These are phyloP conservation scores for Auricularia sp. DNA, from an alignment of 768 basidiomycete species.

Conservation along the genomic window DNA sequence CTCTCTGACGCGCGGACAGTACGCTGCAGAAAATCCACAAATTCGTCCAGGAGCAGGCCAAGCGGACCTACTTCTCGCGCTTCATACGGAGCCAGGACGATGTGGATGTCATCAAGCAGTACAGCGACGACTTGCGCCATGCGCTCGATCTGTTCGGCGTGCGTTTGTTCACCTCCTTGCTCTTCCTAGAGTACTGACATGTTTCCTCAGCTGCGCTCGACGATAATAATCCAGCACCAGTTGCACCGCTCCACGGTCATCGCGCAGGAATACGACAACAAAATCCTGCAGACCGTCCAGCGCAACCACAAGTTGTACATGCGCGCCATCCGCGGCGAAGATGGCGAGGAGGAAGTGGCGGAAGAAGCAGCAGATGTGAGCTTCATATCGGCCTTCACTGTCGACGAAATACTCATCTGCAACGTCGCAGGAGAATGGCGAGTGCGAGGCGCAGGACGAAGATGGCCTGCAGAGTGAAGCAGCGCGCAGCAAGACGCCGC, in stretches of 20 bases:
- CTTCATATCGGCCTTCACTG: background rate
- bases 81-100: slow-evolving; percentile 2
- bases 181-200: background rate
- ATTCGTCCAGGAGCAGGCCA: background rate
- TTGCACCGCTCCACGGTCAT: background rate
- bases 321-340: background rate
- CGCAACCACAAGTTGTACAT: slow-evolving; percentile 1
- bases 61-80: slow-evolving; percentile 1
- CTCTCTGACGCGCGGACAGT: background rate
- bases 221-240: background rate
- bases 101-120: background rate
- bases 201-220: background rate
- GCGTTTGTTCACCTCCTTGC: background rate
- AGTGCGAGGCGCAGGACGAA: too few relatives aligned
- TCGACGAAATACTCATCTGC: too few relatives aligned
- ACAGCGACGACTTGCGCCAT: background rate
- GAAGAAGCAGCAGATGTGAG: background rate
- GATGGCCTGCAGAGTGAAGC: too few relatives aligned
- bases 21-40: background rate
- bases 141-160: background rate
- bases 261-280: background rate
- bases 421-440: too few relatives aligned
- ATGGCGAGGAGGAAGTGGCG: background rate
- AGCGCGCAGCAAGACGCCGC: background rate
- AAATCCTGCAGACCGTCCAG: slow-evolving; percentile 1